Conservation (phyloP, 345 rosid species). For the Alliaria petiolata region DNA sequence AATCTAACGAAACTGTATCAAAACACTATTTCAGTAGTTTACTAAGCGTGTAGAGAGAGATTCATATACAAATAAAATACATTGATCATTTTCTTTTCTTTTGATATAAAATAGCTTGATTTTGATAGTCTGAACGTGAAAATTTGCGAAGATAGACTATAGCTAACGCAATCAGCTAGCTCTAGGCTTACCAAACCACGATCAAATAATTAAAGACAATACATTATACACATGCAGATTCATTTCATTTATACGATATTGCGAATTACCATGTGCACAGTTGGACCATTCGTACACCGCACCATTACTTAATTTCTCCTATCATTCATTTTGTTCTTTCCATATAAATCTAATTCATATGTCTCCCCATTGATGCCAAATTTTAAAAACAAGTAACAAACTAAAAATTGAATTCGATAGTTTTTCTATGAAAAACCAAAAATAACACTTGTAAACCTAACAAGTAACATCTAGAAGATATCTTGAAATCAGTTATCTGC, state of each 20-base stretch:
- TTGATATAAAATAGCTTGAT: neutral
- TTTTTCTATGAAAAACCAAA: neutral
- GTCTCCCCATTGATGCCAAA: neutral
- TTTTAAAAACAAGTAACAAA: neutral
- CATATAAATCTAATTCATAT: neutral
- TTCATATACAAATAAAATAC: neutral
- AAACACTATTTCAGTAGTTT: neutral
- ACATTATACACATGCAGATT: constrained; percentile 12
- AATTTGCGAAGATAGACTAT: neutral
- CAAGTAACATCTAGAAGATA: neutral
- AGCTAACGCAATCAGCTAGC: neutral
- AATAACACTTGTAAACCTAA: neutral
- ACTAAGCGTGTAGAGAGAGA: too few species aligned
- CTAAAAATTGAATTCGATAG: neutral
- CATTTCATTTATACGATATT: constrained; percentile 5
- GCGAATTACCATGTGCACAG: constrained; percentile 16
- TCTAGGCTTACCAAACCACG: constrained; percentile 19
- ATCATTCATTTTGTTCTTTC: constrained; percentile 11
- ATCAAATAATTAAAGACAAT: neutral
- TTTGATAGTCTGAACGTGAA: neutral
- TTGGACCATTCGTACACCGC: constrained; percentile 29
- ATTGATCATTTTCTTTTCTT: neutral
- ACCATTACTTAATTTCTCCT: constrained; percentile 12
- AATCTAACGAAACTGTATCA: neutral
- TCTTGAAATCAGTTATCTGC: neutral